Evolutionary conservation across 2,329 filamentous ascomycete species (phyloP), one percentile per base, ranked within the genome.

Genomic region (Falciphora oryzae): DNA sequence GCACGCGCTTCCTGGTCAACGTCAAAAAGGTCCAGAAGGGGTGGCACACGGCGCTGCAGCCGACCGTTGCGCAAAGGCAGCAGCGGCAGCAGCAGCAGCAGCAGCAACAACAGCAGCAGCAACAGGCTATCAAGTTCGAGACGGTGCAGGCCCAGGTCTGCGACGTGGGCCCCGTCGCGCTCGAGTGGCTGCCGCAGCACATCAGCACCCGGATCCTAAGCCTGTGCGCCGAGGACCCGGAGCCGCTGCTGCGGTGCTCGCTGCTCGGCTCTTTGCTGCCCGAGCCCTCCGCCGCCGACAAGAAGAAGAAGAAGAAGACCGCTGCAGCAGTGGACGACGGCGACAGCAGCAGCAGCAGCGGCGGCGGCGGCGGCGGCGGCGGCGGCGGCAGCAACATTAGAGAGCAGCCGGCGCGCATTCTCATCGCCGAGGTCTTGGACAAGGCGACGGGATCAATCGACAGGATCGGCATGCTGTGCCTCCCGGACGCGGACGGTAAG

Each of bases 1-100:
- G 91, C 91, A 89, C 79, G 63, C 70, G 69, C 59, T 71, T 31
- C 14, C 13, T n/a, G 28, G 31, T 60, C 58, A n/a, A 16, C 13
- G 25, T 27, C n/a, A 18, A 28, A 2, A 31, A 13, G 25, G 25
- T 29, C 8, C 22, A 10, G 10, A 13, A 22, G 61, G 31, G 18
- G 7, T 22, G 28, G 61, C 75, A 2, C 70, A 68, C 14, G 66
- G 65, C 53, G 60, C 65, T 27, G 64, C 65, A 44, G 61, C 62
- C 13, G 28, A 27, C 28, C 14, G n/a, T 63, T 28, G 72, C 57
- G 32, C 16, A 22, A 31, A 56, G 59, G 27, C 61, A 18, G 16
- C 56, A 8, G 27, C 28, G 2, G 27, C 59, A 31, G 8, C 28
- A 8, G 2, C 57, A n/a, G 28, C 25, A 53, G 44, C 25, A 53